These are phyloP conservation scores for Solanum medicagineum DNA, from an alignment of 257 asterid species.

Conservation along the genomic window DNA sequence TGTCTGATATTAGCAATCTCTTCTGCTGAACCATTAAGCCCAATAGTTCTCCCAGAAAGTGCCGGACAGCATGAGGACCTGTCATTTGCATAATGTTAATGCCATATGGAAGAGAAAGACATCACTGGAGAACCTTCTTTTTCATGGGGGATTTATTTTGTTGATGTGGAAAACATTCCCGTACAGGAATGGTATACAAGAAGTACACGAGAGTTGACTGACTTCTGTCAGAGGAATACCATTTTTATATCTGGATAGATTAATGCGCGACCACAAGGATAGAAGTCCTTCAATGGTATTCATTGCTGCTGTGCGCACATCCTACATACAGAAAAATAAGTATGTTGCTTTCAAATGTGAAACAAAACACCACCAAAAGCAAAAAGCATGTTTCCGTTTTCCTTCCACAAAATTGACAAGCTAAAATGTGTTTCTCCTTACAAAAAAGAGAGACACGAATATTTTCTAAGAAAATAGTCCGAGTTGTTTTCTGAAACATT, in stretches of 20 bases:
- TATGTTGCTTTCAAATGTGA: background rate
- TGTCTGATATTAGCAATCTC: constrained; percentile 69
- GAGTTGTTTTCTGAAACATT: background rate
- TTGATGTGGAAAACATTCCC: background rate
- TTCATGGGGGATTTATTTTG: background rate
- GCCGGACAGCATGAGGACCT: constrained; percentile 37
- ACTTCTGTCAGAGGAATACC: constrained; percentile 21
- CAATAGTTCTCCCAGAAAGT: constrained; percentile 66
- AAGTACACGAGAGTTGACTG: background rate
- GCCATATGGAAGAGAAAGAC: background rate
- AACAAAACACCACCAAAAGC: background rate
- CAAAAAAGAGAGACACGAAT: background rate
- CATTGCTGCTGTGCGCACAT: constrained; percentile 63
- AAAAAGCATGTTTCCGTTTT: background rate
- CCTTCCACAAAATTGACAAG: background rate
- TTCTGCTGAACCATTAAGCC: constrained; percentile 53
- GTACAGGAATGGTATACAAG: background rate
- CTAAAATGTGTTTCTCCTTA: background rate
- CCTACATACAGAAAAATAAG: constrained; percentile 22
- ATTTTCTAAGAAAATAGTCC: background rate
- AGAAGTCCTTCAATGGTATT: constrained; percentile 49
- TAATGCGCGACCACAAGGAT: constrained; percentile 27
- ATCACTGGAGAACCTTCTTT: background rate
- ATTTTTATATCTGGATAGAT: constrained; percentile 19
- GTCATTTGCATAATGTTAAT: constrained; percentile 12